Conservation (phyloP, 2,329 filamentous ascomycete species). For the Hypoxylon sp. region DNA sequence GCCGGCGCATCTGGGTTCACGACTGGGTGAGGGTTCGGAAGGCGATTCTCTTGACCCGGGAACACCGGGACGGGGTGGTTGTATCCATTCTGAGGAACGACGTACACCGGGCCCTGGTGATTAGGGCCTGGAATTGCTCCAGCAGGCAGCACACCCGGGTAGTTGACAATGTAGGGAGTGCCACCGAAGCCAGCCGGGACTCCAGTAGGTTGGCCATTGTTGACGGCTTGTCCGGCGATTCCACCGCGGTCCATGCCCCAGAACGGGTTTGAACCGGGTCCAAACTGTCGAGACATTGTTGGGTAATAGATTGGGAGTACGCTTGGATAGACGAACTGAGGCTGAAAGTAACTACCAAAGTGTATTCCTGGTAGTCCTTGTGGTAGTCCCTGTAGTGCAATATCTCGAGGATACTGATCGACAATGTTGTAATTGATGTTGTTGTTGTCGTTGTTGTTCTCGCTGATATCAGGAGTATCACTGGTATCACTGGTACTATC, state of each 20-base stretch:
- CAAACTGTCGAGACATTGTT: constrained; percentile 29
- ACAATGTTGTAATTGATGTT: no score
- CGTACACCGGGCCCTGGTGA: constrained; percentile 34
- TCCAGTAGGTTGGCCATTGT: constrained; percentile 1
- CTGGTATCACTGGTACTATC: background rate
- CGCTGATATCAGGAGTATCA: no score
- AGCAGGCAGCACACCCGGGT: constrained; percentile 49
- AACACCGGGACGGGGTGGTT: constrained; percentile 38
- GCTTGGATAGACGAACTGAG: background rate
- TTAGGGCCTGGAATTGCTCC: constrained; percentile 26
- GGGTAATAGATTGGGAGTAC: no score
- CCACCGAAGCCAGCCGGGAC: background rate
- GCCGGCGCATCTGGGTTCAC: constrained; percentile 59
- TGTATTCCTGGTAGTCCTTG: no score
- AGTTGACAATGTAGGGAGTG: background rate
- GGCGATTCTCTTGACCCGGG: constrained; percentile 46
- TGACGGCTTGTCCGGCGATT: constrained; percentile 1
- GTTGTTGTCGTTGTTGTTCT: background rate
- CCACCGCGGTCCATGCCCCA: constrained; percentile 36
- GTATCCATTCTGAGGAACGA: constrained; percentile 32
- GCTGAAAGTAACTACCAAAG: no score
- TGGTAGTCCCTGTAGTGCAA: no score
- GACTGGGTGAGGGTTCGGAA: constrained; percentile 53
- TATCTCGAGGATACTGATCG: no score
- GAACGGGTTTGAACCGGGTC: constrained; percentile 40